phyloP scores from a whole-genome alignment of 495 filamentous ascomycete genomes.

The Neurospora sp. region DNA sequence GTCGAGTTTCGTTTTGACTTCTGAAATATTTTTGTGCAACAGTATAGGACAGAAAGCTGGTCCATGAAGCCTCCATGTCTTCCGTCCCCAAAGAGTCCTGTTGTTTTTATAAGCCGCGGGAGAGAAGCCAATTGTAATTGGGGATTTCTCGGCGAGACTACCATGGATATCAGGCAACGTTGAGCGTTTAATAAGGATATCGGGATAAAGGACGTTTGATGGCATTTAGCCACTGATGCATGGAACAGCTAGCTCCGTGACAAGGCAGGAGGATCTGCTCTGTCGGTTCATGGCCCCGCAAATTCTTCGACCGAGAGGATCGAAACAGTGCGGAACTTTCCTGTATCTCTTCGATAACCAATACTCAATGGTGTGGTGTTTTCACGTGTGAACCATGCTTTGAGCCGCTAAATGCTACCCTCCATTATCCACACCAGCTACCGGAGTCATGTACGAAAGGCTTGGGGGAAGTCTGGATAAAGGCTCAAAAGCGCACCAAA shows the following conservation, averaged over 20 bases:
- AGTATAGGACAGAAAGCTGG: neutral
- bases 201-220: neutral
- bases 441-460: neutral
- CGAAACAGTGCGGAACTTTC: neutral
- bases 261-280: neutral
- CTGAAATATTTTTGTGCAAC: neutral
- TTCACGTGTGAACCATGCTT: neutral
- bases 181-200: constrained; percentile 5
- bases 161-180: neutral
- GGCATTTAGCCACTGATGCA: constrained; percentile 1
- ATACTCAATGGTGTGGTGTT: neutral
- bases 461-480: no score
- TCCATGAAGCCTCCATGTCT: neutral
- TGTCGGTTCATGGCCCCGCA: neutral
- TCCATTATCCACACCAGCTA: neutral
- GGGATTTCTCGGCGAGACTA: neutral
- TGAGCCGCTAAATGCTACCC: neutral
- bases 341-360: neutral
- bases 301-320: neutral
- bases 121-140: neutral
- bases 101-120: neutral
- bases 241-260: neutral
- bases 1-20: neutral
- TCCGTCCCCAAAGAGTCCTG: neutral
- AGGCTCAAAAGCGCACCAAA: no score